These are phyloP conservation scores for Colletotrichum somersetense DNA, from an alignment of 2,329 filamentous ascomycete genomes.

Conservation along the genomic window DNA sequence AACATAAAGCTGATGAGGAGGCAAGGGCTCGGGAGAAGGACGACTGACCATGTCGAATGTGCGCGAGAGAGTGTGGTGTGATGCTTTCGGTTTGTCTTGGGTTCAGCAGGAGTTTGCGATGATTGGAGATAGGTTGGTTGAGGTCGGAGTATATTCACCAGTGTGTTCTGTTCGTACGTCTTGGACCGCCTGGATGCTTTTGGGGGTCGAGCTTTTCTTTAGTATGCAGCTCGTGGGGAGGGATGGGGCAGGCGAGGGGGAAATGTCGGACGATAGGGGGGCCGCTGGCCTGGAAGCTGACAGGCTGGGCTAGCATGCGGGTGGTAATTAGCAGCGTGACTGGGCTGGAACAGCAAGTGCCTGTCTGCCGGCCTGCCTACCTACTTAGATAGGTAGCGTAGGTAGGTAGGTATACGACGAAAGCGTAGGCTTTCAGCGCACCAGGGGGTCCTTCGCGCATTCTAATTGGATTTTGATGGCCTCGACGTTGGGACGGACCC, in stretches of 20 bases:
- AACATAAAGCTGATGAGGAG: constrained; percentile 2
- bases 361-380: background rate
- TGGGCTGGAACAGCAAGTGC: background rate
- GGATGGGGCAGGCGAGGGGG: constrained; percentile 38
- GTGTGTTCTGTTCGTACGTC: constrained; percentile 36
- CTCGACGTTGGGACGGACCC: constrained; percentile 6
- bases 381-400: no score
- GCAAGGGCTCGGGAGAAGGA: background rate
- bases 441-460: background rate
- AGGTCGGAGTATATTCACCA: constrained; percentile 30
- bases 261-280: constrained; percentile 39
- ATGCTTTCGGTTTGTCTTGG: background rate
- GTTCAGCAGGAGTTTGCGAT: constrained; percentile 4
- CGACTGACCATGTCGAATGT: constrained; percentile 33
- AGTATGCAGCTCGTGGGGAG: constrained; percentile 41
- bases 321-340: background rate
- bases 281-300: constrained; percentile 34
- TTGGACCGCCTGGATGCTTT: constrained; percentile 30
- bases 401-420: background rate
- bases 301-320: constrained; percentile 23
- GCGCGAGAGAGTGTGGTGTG: constrained; percentile 6
- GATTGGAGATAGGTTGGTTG: constrained; percentile 4
- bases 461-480: background rate
- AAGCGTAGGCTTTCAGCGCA: background rate
- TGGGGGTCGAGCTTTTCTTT: constrained; percentile 43